A percentile compares a stretch with the other conserved stretches of the same genome.
Evolutionary conservation across 257 asterid genomes (phyloP).

Genomic region (Forsythia viridissima): DNA sequence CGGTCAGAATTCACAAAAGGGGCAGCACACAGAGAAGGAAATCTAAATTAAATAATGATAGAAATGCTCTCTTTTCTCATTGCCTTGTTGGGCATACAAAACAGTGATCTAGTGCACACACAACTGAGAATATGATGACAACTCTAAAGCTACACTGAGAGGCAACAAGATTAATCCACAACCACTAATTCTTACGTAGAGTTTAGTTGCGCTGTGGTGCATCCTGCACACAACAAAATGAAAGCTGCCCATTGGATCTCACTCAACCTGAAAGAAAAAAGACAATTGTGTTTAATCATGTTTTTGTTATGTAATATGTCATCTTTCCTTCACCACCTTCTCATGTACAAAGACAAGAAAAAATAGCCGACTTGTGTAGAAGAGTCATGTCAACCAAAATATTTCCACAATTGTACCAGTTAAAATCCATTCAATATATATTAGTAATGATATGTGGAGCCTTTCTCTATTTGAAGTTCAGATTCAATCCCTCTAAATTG

Average conservation of each 20-base stretch:
- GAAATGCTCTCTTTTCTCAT: conserved; percentile 9
- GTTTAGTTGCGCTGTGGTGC: conserved; percentile 98
- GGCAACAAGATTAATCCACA: conserved; percentile 19
- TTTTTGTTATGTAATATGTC: conserved; percentile 11
- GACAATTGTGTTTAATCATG: conserved; percentile 12
- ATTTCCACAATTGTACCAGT: not conserved
- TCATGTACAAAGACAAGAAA: conserved; percentile 15
- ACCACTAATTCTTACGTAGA: conserved; percentile 63
- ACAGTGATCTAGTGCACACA: conserved; percentile 14
- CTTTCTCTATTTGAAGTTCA: conserved; percentile 17
- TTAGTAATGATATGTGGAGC: conserved; percentile 7
- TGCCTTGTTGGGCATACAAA: conserved; percentile 6
- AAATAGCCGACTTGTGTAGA: conserved; percentile 1
- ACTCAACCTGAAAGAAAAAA: conserved; percentile 65
- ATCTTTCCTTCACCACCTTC: conserved; percentile 19
- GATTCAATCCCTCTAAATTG: conserved; percentile 17
- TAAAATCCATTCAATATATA: conserved; percentile 8
- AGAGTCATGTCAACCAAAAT: conserved; percentile 10
- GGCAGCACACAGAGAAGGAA: conserved; percentile 18
- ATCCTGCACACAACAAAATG: conserved; percentile 93
- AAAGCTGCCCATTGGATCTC: conserved; percentile 99
- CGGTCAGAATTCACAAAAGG: conserved; percentile 18
- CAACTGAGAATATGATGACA: not conserved
- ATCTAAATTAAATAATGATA: conserved; percentile 3
- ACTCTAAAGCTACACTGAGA: conserved; percentile 12